Base-by-base conservation (phyloP, 2,329 filamentous ascomycete genomes). In the Celoporthe dispersa region DNA sequence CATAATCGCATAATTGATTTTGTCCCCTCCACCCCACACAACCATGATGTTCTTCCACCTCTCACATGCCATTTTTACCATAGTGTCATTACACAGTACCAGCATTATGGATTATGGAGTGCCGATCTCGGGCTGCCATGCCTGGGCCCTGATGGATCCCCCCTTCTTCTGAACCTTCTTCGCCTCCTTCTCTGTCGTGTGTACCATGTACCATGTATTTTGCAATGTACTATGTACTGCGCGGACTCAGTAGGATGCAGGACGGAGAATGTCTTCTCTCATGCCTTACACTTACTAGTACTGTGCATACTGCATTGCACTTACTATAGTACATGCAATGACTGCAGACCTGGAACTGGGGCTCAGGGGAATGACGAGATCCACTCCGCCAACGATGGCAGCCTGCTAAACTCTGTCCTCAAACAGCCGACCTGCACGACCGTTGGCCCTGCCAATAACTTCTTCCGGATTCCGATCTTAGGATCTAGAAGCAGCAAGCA, bases 81-180 rank as follows among this genome's bases (percentile, higher is more conserved):
- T n/a, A 31, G 25, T 35, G 28, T 14, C 22, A 8, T n/a, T 9
- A 55, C 28, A 57, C 44, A 48, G 44, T n/a, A 48, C 19, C 44
- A 48, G n/a, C 19, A 19, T 3, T 9, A 48, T 48, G 44, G 19
- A n/a, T 35, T 37, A 22, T 60, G 22, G 57, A 9, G 2, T 37
- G 57, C 57, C 57, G 57, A 60, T 25, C 33, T 60, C 57, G 57
- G 44, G 57, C 33, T 60, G 31, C 33, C 57, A 60, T 22, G 6
- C 28, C 28, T 35, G 9, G 8, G 31, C 57, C 57, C 57, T 60
- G 57, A 37, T 9, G 33, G 31, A 60, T 35, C 57, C 31, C 22
- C 11, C 57, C 22, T n/a, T 25, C 33, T 60, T 22, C 28, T 19
- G 39, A 44, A 59, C 55, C 16, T 19, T 22, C n/a, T 59, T 9